Evolutionary conservation across 768 basidiomycete species (phyloP).

Genomic region (Collybia mongolica): DNA sequence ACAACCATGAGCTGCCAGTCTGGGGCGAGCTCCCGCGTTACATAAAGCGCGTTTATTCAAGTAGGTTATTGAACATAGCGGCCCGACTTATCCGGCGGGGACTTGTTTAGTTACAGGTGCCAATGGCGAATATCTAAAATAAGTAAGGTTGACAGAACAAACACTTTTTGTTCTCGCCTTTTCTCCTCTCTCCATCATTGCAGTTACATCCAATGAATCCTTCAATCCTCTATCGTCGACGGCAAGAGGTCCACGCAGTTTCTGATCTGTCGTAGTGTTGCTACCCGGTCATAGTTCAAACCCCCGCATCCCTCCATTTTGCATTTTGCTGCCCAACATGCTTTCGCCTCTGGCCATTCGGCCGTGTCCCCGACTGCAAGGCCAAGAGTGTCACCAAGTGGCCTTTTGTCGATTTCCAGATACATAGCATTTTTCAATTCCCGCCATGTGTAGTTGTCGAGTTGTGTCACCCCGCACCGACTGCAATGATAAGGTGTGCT

Average conservation of each 20-base stretch:
- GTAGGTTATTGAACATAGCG: too few relatives aligned
- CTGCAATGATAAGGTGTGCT: conserved; percentile 45
- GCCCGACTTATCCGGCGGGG: too few relatives aligned
- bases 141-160: too few relatives aligned
- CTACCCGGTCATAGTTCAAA: conserved; percentile 57
- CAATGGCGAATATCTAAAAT: too few relatives aligned
- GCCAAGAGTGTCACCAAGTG: conserved; percentile 56
- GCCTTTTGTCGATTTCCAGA: conserved; percentile 57
- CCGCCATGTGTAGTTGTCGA: conserved; percentile 64
- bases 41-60: too few relatives aligned
- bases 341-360: conserved; percentile 57
- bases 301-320: conserved; percentile 47
- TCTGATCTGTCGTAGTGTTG: conserved; percentile 56
- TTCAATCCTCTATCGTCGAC: conserved; percentile 28
- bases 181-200: too few relatives aligned
- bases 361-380: conserved; percentile 38
- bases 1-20: too few relatives aligned
- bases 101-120: neutral
- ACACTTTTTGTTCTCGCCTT: too few relatives aligned
- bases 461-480: conserved; percentile 47
- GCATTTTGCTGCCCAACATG: conserved; percentile 65
- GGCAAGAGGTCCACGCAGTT: conserved; percentile 57
- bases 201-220: neutral
- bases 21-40: too few relatives aligned
- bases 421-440: conserved; percentile 56